Conservation (phyloP, 129 eudicot species). For the Pulicaria dysenterica region DNA sequence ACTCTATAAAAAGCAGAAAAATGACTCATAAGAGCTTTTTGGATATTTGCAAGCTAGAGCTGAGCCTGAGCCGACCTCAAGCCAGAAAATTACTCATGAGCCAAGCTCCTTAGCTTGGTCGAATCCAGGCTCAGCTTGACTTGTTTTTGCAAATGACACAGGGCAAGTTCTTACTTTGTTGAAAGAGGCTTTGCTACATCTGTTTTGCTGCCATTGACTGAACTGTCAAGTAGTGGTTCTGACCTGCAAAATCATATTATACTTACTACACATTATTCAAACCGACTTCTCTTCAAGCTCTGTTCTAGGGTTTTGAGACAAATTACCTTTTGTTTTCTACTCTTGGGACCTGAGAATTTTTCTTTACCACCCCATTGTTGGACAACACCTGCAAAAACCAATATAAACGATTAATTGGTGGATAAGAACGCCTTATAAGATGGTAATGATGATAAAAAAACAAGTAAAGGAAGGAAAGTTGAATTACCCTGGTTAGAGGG, state of each 20-base stretch:
- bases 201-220: slow-evolving; percentile 33
- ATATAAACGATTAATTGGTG: neutral
- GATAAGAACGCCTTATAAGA: neutral
- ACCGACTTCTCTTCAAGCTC: neutral
- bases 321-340: slow-evolving; percentile 57
- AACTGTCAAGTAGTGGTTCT: slow-evolving; percentile 26
- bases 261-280: slow-evolving; percentile 1
- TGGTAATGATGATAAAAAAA: neutral
- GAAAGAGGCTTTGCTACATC: slow-evolving; percentile 40
- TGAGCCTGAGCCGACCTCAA: too few relatives aligned
- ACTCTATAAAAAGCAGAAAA: too few relatives aligned
- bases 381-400: slow-evolving; percentile 51
- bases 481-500: slow-evolving; percentile 50
- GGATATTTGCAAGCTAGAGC: too few relatives aligned
- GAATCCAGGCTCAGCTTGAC: too few relatives aligned
- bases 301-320: neutral
- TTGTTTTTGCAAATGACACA: too few relatives aligned
- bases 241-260: slow-evolving; percentile 35
- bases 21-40: too few relatives aligned
- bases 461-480: slow-evolving; percentile 20
- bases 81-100: too few relatives aligned
- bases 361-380: slow-evolving; percentile 39
- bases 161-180: slow-evolving; percentile 38
- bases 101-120: too few relatives aligned
- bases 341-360: slow-evolving; percentile 38